A percentile compares a stretch with the other conserved stretches of the same genome.
Evolutionary conservation across 169 alveolate genomes (phyloP).

Genomic region (Amoebophrya sp.): DNA sequence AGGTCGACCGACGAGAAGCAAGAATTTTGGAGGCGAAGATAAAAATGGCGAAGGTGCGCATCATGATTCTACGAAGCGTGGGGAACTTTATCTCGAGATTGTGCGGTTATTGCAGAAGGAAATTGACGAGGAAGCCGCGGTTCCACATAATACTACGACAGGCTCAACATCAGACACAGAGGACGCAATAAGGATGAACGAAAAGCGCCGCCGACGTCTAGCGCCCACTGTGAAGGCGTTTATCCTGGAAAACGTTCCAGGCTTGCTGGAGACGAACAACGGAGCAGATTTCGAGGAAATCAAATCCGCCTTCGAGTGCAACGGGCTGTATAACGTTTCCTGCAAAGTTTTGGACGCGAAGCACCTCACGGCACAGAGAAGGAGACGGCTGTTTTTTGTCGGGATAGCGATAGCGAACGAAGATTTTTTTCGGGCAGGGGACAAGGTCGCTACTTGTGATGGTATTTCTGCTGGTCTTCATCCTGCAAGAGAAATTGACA

Average conservation of each 20-base stretch:
- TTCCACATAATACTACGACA: too few species aligned
- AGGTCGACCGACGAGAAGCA: too few species aligned
- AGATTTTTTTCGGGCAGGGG: too few species aligned
- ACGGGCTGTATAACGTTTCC: not conserved
- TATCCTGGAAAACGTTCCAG: not conserved
- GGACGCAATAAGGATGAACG: not conserved
- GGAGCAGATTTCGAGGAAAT: not conserved
- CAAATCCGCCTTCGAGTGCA: not conserved
- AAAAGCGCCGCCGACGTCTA: not conserved
- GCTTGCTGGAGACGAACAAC: not conserved
- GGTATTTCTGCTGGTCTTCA: too few species aligned
- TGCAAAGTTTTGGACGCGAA: not conserved
- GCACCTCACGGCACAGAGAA: not conserved
- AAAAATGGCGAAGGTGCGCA: too few species aligned
- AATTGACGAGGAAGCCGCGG: not conserved
- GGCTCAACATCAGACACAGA: not conserved
- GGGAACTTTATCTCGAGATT: not conserved
- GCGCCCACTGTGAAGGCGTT: not conserved
- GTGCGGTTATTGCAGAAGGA: not conserved
- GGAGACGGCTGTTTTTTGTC: not conserved
- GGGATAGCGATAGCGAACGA: too few species aligned
- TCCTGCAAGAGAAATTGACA: too few species aligned
- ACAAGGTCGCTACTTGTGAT: too few species aligned
- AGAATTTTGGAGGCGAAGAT: too few species aligned
- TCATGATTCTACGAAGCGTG: not conserved